Conservation (phyloP, 2,329 filamentous ascomycete genomes). For the Venturia oleaginea region DNA sequence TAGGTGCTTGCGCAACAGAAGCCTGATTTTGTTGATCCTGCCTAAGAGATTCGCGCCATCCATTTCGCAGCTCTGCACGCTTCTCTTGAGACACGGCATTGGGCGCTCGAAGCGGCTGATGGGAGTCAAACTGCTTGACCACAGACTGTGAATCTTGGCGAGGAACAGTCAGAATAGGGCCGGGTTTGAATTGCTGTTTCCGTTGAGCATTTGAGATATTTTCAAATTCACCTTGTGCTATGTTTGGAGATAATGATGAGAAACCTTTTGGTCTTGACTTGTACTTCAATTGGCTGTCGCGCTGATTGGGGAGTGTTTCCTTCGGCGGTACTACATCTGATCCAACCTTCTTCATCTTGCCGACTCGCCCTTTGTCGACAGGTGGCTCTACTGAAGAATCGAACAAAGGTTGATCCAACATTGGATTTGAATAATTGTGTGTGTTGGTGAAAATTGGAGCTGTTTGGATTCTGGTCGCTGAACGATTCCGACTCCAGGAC, state of each 20-base stretch:
- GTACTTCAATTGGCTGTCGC: background rate
- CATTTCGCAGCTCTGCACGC: constrained; percentile 26
- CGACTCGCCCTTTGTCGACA: background rate
- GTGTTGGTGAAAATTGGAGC: background rate
- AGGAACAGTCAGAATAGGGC: constrained; percentile 17
- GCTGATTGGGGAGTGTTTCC: background rate
- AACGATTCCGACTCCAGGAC: background rate
- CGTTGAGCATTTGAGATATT: constrained; percentile 65
- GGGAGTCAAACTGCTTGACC: constrained; percentile 25
- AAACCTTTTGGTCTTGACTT: background rate
- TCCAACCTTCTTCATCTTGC: constrained; percentile 9
- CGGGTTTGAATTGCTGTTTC: constrained; percentile 26
- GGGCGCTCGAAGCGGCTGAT: constrained; percentile 27
- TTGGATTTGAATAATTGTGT: background rate
- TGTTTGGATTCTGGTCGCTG: background rate
- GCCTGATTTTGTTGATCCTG: constrained; percentile 21
- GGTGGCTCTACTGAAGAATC: background rate
- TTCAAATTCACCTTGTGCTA: constrained; percentile 42
- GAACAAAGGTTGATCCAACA: background rate
- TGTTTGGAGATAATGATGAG: background rate
- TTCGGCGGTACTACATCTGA: background rate
- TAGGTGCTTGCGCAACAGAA: constrained; percentile 16
- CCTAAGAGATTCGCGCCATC: constrained; percentile 27
- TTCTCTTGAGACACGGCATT: constrained; percentile 17
- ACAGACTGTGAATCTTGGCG: constrained; percentile 6